Evolutionary conservation across 2,329 filamentous ascomycete species (phyloP), one percentile per base, ranked within the genome.

Genomic region (Apiospora hydei): DNA sequence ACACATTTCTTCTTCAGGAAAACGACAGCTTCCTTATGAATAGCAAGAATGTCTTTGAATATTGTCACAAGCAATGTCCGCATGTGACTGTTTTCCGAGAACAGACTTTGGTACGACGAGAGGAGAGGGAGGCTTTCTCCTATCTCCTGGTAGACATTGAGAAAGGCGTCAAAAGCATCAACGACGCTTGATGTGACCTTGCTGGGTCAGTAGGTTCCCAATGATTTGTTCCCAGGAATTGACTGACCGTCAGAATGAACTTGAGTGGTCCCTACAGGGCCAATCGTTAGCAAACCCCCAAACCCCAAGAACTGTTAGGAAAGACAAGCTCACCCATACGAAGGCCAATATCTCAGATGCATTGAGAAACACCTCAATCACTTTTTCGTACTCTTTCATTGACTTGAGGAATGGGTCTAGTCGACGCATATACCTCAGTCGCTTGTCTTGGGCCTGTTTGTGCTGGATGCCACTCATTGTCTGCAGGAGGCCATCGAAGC

Each of bases 141-240:
- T 26, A 53, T 53, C 24, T 57, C 51, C 51, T 57, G 51, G 11
- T 57, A 57, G 3, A 57, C 14, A 18, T 57, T 57, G 51, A 57
- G 51, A 34, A 57, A 57, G 51, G 51, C 51, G 10, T 57, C 51
- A 24, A 57, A 57, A 57, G 51, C 51, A 57, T 57, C 51, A 24
- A 57, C 51, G 14, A 57, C 51, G 26, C 6, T 34, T 34, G 51
- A 57, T 57, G 51, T 57, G 4, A 57, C 18, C 51, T 57, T 57
- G 3, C 5, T 2, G 14, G 7, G 51, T 57, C 51, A 57, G 51
- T 34, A 57, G 14, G 14, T 34, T 26, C 14, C 51, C 18, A 4
- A 34, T 18, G 1, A 8, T 34, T 8, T 16, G 16, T 57, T 8
- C 4, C 24, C 30, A 26, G 26, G 51, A 34, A 13, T 5, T 5